Evolutionary conservation across 2,329 filamentous ascomycete genomes (phyloP), one percentile per base, ranked within the genome.

Genomic region (Monosporascus sp.): DNA sequence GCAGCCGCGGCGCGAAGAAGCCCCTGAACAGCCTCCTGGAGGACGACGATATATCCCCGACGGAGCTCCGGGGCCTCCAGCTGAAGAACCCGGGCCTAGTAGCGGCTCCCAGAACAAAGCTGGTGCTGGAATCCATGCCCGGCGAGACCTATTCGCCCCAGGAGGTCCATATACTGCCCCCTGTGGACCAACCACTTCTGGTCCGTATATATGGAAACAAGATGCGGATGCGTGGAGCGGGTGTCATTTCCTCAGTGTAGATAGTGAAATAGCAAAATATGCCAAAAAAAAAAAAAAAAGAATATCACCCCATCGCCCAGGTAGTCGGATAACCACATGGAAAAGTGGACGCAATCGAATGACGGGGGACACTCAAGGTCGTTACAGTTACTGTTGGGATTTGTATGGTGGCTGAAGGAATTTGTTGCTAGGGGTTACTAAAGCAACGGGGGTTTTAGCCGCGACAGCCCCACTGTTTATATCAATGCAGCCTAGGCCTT

Each of bases 201-300:
- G 60, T n/a, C 38, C 16, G 41, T 46, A 1, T 46, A 1, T 62
- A 59, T 22, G 60, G 61, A n/a, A 61, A 61, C 40, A 61, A 59
- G 51, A 52, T 55, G 3, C 47, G 48, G 16, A 19, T 62, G 5
- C 19, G 41, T 14, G 53, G 53, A 6, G 45, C 34, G 1, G 45
- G 54, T 8, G 44, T 37, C 22, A 51, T 58, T 7, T 54, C 51
- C 14, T 60, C 52, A 20, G 41, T 38, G 6, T 46, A 27, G 44
- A 24, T 49, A 27, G 47, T 19, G 16, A 43, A n/a, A 43, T n/a
- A 43, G 17, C 7, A 22, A 14, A 19, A 22, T 11, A 1, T 45
- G 16, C 7, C 19, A 44, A 14, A 20, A 14, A 11, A n/a, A n/a
- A n/a, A n/a, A n/a, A n/a, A n/a, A n/a, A n/a, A n/a, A n/a, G n/a